Evolutionary conservation across 2,329 filamentous ascomycete species (phyloP), one percentile per base, ranked within the genome.

Genomic region (Esteya vermicola): DNA sequence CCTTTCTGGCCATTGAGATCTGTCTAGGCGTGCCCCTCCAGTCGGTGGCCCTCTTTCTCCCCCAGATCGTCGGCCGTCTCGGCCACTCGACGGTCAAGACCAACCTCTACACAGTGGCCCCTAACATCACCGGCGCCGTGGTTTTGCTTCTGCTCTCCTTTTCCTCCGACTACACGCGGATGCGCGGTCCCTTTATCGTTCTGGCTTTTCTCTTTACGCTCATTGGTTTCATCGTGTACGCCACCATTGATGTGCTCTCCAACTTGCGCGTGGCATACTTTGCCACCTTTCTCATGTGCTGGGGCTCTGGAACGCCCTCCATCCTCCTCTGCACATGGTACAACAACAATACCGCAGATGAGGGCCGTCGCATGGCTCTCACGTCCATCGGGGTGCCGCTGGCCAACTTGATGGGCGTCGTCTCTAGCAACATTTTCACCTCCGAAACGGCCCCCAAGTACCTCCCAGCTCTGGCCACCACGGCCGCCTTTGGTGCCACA

Each of bases 391-490:
- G 78, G 18, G 80, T 86, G 1, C 81, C 81, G 0, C 54, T 85
- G 14, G 81, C 81, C 2, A 86, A 86, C 46, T 54, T 85, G 26
- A 86, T 85, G 77, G 80, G 80, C 5, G 61, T 85, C 1, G 75
- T 84, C 0, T 65, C 67, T 16, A 74, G 70, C 44, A 83, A 84
- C 48, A 35, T 78, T 70, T 6, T 74, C 73, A 1, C 68, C n/a
- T 60, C 65, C 28, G 57, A 76, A 48, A 75, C 81, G 50, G 68
- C 67, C 16, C 78, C 78, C 1, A 73, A 78, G 50, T 83, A 82
- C 50, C 62, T 71, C 41, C 75, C 77, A 1, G 78, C 78, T 5
- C n/a, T 28, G 26, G 26, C n/a, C 26, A 28, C 26, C 10, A 13
- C 10, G 12, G 26, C 26, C 9, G 26, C 26, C 12, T 28, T 9